A percentile compares a stretch with the other conserved stretches of the same genome.
phyloP scores from a whole-genome alignment of 306 rosid genomes.

The Citrullus mucosospermus region DNA sequence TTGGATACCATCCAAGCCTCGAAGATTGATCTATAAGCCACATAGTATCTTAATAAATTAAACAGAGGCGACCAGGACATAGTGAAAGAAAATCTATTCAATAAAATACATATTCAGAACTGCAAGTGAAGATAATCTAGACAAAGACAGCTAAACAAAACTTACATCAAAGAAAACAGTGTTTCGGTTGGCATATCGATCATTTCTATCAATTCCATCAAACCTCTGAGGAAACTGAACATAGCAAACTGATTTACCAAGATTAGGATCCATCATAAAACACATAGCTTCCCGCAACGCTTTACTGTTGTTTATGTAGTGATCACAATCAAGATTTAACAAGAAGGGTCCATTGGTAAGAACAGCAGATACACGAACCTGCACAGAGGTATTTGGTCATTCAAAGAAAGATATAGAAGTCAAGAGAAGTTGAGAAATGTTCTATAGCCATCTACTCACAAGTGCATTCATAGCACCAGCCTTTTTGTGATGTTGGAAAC shows the following conservation, averaged over 20 bases:
- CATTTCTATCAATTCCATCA: constrained; percentile 90
- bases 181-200: constrained; percentile 93
- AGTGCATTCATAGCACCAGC: constrained; percentile 99
- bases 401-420: background rate
- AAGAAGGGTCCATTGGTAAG: constrained; percentile 95
- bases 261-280: constrained; percentile 96
- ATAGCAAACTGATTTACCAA: constrained; percentile 82
- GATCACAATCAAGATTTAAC: constrained; percentile 99
- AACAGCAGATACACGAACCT: constrained; percentile 98
- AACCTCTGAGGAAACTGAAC: constrained; percentile 99
- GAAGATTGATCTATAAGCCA: constrained; percentile 64
- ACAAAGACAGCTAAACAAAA: background rate
- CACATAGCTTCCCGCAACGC: constrained; percentile 99
- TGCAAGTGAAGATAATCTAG: background rate
- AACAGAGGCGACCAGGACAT: background rate
- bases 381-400: constrained; percentile 13
- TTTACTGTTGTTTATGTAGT: constrained; percentile 94
- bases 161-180: constrained; percentile 98
- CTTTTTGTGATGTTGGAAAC: constrained; percentile 98
- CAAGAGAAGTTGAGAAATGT: background rate
- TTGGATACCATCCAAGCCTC: constrained; percentile 97
- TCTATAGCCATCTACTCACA: constrained; percentile 38
- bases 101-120: background rate
- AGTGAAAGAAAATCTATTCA: background rate
- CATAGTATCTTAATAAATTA: background rate